phyloP scores from a whole-genome alignment of 106 monocot species.

The Gastrodia elata region DNA sequence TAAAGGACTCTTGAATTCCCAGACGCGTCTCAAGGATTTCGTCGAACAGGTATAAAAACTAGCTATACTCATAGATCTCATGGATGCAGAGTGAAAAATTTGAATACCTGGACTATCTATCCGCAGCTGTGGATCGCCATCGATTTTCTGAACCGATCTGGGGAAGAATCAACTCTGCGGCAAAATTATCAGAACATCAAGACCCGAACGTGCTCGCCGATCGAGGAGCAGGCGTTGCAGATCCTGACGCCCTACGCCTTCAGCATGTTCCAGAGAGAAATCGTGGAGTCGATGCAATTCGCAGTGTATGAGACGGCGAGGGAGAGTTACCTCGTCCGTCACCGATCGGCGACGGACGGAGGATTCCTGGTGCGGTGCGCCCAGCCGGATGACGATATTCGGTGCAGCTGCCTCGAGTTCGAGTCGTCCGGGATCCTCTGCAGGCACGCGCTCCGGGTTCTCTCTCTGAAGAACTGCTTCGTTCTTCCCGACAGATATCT shows the following conservation, averaged over 20 bases:
- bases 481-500: slow-evolving; percentile 61
- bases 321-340: slow-evolving; percentile 40
- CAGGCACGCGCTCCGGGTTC: slow-evolving; percentile 51
- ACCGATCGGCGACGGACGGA: slow-evolving; percentile 37
- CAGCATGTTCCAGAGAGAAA: slow-evolving; percentile 53
- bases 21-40: slow-evolving; percentile 69
- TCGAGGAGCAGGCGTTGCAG: slow-evolving; percentile 64
- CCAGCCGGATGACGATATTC: slow-evolving; percentile 36
- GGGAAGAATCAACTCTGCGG: slow-evolving; percentile 57
- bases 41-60: slow-evolving; percentile 72
- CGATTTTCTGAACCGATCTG: slow-evolving; percentile 57
- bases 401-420: slow-evolving; percentile 67
- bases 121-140: slow-evolving; percentile 50
- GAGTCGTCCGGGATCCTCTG: slow-evolving; percentile 62
- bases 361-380: slow-evolving; percentile 38
- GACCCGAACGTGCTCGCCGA: slow-evolving; percentile 62
- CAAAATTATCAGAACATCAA: slow-evolving; percentile 62
- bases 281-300: slow-evolving; percentile 51
- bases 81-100: neutral
- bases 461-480: slow-evolving; percentile 66
- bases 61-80: too few species aligned
- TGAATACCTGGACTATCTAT: neutral
- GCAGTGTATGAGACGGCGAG: slow-evolving; percentile 48
- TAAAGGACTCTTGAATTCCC: slow-evolving; percentile 54
- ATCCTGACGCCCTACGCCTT: slow-evolving; percentile 63